Evolutionary conservation across 1,139 yeast genomes (phyloP).

Genomic region (Suhomyces wounanorum): DNA sequence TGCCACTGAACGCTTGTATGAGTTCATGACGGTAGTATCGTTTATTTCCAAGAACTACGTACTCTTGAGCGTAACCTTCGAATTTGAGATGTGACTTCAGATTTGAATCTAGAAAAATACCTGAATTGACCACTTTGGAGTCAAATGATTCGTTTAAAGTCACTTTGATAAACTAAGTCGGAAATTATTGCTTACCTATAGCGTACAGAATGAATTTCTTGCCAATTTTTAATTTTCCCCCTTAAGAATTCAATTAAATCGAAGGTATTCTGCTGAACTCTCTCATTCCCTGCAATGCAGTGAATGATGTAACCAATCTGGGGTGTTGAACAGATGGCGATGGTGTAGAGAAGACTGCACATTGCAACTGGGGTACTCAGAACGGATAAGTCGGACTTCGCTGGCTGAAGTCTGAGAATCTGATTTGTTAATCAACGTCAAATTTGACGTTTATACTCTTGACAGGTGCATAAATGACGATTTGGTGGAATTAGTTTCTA

Average conservation of each 20-base stretch:
- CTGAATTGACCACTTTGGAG: not conserved
- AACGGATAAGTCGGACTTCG: not conserved
- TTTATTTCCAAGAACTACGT: slow-evolving; percentile 31
- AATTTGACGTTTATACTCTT: not conserved
- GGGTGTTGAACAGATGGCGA: not conserved
- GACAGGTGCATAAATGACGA: not conserved
- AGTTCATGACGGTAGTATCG: slow-evolving; percentile 34
- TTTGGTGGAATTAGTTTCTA: too few relatives aligned
- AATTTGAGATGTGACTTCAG: slow-evolving; percentile 5
- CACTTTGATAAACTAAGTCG: not conserved
- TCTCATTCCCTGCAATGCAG: not conserved
- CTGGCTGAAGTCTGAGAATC: not conserved
- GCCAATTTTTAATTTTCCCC: not conserved
- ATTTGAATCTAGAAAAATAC: not conserved
- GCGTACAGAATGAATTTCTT: not conserved
- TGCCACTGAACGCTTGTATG: slow-evolving; percentile 40
- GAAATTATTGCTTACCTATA: not conserved
- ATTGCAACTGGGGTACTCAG: not conserved
- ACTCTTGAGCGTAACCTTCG: slow-evolving; percentile 26
- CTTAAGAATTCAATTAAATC: not conserved
- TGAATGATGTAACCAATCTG: not conserved
- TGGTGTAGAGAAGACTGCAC: not conserved
- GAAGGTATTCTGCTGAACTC: not conserved
- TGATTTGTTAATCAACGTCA: not conserved
- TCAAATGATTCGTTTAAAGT: not conserved